Base-by-base conservation (phyloP, 2,329 filamentous ascomycete species). In the Fusarium nematophilum region DNA sequence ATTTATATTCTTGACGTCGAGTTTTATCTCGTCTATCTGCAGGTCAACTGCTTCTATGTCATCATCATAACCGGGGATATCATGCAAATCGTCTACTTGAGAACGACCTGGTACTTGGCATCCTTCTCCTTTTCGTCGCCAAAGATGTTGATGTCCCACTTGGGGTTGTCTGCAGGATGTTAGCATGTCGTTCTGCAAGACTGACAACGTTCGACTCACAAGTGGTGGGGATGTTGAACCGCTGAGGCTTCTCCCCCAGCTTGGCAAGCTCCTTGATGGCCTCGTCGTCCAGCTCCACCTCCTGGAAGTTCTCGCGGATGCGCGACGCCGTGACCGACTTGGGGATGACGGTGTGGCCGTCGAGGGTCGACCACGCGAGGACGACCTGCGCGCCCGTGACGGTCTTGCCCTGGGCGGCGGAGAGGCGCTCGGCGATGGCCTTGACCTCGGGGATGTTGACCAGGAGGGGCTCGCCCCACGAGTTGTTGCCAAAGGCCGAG, bases 321-420 rank as follows among this genome's bases (percentile, higher is more conserved):
- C 90, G 84, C 27, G 80, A 80, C 43, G 86, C 81, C 52, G 84
- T 91, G 61, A 91, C 88, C 15, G 84, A 88, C 81, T 92, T 92
- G 69, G 90, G 90, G 66, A 92, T 91, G 65, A 92, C 90, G 65
- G 81, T 85, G 75, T 87, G 88, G 49, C 86, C 88, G 65, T 86
- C 75, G 37, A 81, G 66, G 76, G 82, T 72, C 78, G 78, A 73
- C 86, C 86, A 88, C 79, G 88, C 71, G 76, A 86, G 73, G 80
- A 81, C 69, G 59, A 80, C 76, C 66, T 81, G 78, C 37, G 78
- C 78, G 13, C 75, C 70, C 10, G 77, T 79, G 54, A 78, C 75
- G 38, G 65, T 66, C 76, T 72, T 74, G 60, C 73, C 72, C 64
- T 72, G 70, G 48, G 64, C 58, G 45, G 64, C 52, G 56, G 69